Conservation (phyloP, 1,139 yeast genomes). For the Taphrina communis region DNA sequence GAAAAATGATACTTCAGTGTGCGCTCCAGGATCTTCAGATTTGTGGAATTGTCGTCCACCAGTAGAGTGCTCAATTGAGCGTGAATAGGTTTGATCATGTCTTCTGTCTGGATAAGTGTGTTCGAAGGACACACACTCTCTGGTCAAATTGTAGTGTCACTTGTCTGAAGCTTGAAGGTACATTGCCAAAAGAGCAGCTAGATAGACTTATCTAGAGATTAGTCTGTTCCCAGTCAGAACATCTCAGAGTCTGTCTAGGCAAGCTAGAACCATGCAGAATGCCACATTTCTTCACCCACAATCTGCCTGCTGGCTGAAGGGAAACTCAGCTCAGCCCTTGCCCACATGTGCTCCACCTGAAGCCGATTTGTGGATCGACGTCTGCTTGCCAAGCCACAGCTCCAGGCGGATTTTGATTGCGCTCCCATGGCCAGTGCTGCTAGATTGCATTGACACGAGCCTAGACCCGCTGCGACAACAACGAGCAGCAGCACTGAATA, state of each 20-base stretch:
- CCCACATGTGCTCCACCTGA: constrained; percentile 11
- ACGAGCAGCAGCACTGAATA: neutral
- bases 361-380: constrained; percentile 3
- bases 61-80: constrained; percentile 24
- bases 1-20: constrained; percentile 32
- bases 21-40: constrained; percentile 32
- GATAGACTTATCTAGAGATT: neutral
- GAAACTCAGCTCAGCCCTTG: neutral
- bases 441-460: too few species aligned
- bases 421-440: neutral
- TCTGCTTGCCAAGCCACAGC: constrained; percentile 6
- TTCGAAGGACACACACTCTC: neutral
- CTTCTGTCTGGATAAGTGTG: neutral
- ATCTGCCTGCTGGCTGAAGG: neutral
- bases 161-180: neutral
- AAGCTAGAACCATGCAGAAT: neutral
- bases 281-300: constrained; percentile 17
- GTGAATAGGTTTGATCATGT: constrained; percentile 7
- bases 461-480: too few species aligned
- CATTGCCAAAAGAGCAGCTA: neutral
- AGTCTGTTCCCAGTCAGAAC: neutral
- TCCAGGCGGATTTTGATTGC: neutral
- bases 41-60: constrained; percentile 38
- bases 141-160: neutral
- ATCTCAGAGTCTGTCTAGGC: neutral